These are phyloP conservation scores for Pyrenochaeta sp. DNA, from an alignment of 2,329 filamentous ascomycete genomes.

Conservation along the genomic window DNA sequence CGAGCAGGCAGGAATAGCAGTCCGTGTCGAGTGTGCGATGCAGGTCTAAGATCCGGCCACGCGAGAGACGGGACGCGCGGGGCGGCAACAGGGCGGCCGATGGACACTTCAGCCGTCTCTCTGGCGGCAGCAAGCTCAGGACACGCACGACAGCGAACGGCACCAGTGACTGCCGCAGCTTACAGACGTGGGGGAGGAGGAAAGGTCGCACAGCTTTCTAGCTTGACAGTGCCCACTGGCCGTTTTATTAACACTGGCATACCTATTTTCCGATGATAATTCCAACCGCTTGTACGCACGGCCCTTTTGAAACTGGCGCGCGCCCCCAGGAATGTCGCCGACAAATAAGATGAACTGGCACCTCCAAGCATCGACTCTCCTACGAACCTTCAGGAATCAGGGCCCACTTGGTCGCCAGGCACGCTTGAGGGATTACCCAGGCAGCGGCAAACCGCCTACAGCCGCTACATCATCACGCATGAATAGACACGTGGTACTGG, in stretches of 20 bases:
- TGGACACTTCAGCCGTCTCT: background rate
- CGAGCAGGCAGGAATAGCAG: conserved; percentile 9
- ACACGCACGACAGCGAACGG: background rate
- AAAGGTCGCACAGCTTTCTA: background rate
- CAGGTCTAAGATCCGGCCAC: conserved; percentile 5
- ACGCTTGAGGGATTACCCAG: too few relatives aligned
- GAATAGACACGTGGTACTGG: too few relatives aligned
- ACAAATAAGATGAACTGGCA: conserved; percentile 8
- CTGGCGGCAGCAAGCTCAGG: background rate
- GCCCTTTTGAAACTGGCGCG: conserved; percentile 5
- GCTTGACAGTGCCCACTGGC: background rate
- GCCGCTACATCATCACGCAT: too few relatives aligned
- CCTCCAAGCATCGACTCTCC: conserved; percentile 1
- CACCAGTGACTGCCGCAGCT: background rate
- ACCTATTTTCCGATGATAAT: conserved; percentile 1
- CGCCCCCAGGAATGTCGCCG: conserved; percentile 1
- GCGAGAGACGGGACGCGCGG: background rate
- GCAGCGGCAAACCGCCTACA: too few relatives aligned
- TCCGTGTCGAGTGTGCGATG: conserved; percentile 1
- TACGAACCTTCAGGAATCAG: background rate
- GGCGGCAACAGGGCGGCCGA: background rate
- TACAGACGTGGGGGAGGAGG: conserved; percentile 2
- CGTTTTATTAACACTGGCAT: conserved; percentile 1
- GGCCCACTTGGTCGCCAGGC: background rate
- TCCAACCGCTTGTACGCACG: conserved; percentile 1